Conservation (phyloP, 2,329 filamentous ascomycete genomes). For the Epicoccum nigrum region DNA sequence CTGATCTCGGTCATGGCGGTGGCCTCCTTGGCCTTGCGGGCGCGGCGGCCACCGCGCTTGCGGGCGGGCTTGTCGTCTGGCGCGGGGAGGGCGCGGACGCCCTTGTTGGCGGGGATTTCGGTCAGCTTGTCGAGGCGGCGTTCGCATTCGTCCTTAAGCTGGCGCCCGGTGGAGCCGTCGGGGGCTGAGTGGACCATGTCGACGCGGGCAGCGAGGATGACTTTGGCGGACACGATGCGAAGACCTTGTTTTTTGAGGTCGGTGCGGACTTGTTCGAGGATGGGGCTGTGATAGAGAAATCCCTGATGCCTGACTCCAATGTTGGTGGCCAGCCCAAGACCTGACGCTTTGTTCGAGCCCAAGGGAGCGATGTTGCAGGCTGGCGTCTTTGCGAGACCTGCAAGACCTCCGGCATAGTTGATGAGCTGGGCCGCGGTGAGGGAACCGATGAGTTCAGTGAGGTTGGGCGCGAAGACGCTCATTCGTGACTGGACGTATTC, state of each 20-base stretch:
- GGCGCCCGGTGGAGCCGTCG: constrained; percentile 82
- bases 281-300: constrained; percentile 88
- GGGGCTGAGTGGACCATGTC: constrained; percentile 83
- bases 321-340: constrained; percentile 87
- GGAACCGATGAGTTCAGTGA: constrained; percentile 88
- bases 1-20: constrained; percentile 95
- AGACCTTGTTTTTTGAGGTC: constrained; percentile 93
- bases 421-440: constrained; percentile 95
- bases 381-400: constrained; percentile 87
- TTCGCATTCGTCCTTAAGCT: constrained; percentile 80
- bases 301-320: constrained; percentile 89
- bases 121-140: constrained; percentile 91
- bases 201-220: constrained; percentile 89
- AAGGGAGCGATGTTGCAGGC: constrained; percentile 91
- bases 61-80: constrained; percentile 94
- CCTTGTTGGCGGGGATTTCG: constrained; percentile 88
- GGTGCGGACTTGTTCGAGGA: constrained; percentile 82
- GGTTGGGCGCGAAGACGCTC: constrained; percentile 92
- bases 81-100: constrained; percentile 81
- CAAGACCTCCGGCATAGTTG: constrained; percentile 88
- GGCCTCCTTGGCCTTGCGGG: constrained; percentile 93
- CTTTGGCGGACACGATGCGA: constrained; percentile 91
- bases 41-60: constrained; percentile 88
- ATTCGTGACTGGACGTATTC: constrained; percentile 97
- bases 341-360: constrained; percentile 85